Base-by-base conservation (phyloP, 2,329 filamentous ascomycete genomes). In the Aspergillus fumigatus region DNA sequence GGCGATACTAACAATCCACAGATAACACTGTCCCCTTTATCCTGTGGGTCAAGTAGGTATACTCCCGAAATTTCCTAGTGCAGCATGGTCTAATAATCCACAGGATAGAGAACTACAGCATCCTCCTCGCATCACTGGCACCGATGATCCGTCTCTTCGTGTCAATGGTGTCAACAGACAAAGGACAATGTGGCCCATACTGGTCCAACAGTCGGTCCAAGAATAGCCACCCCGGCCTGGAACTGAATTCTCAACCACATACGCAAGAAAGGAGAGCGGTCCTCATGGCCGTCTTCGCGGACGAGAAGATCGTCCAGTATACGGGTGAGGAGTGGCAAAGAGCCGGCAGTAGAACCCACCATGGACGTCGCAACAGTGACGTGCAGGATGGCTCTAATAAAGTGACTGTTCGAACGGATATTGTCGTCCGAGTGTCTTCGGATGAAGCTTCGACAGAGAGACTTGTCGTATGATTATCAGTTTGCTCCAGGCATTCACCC, bases 41-140 rank as follows among this genome's bases (percentile, higher is more conserved):
- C 25, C 64, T 74, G 4, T 74, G 71, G 72, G 69, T 72, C 21
- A 74, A 74, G 71, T 74, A 63, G 57, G 66, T n/a, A 26, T 25
- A 6, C 19, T 29, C 25, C 6, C 1, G 7, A 4, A 9, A 7
- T 23, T 11, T 14, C 14, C 11, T 2, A 14, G 4, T 4, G 11
- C 29, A 32, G 11, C 29, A 14, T 32, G 32, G 54, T 60, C 49
- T 60, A 19, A n/a, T 52, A 27, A 2, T 1, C 6, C 1, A 17
- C 52, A 73, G 70, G 41, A 73, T 74, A 21, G 72, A 74, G 55
- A 74, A 74, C 50, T 73, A 72, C 56, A 68, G 64, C 54, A 73
- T 74, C 19, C 64, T 74, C 0, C 64, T 74, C 21, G 72, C 72
- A 19, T 70, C 69, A 2, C 72, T 69, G 5, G 69, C 70, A 3